These are phyloP conservation scores for Xylariaceae sp. DNA, from an alignment of 2,329 filamentous ascomycete species.

Conservation along the genomic window DNA sequence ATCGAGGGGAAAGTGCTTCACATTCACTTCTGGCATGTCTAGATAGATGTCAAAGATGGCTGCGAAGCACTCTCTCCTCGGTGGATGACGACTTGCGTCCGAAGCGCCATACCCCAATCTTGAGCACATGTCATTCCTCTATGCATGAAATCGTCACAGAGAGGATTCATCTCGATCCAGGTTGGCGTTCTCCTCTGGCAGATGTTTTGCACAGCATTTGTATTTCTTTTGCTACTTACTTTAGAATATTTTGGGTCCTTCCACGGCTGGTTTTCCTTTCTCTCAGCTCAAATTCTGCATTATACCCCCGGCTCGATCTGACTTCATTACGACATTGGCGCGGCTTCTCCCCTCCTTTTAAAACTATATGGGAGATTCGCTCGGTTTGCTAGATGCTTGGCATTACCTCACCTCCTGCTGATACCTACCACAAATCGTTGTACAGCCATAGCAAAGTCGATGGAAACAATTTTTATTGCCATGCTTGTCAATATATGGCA, in stretches of 20 bases:
- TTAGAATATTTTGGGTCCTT: conserved; percentile 18
- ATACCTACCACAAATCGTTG: conserved; percentile 13
- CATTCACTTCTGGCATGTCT: no score
- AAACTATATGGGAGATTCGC: conserved; percentile 14
- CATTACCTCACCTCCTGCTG: conserved; percentile 12
- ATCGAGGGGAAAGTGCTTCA: no score
- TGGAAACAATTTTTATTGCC: no score
- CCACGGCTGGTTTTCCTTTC: conserved; percentile 17
- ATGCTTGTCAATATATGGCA: no score
- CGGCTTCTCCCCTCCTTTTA: conserved; percentile 18
- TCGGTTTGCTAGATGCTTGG: conserved; percentile 2
- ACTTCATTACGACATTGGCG: conserved; percentile 24
- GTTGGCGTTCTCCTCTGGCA: not conserved
- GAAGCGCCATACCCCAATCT: no score
- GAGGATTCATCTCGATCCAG: not conserved
- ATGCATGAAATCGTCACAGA: not conserved
- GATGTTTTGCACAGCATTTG: conserved; percentile 7
- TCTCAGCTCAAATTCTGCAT: conserved; percentile 29
- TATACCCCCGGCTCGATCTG: conserved; percentile 30
- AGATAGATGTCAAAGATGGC: no score
- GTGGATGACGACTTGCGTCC: no score
- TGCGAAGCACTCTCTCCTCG: no score
- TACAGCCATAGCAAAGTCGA: no score
- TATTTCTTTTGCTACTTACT: conserved; percentile 9
- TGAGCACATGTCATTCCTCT: no score